These are phyloP conservation scores for Fusarium oligoseptatum DNA, from an alignment of 2,329 filamentous ascomycete species.

Conservation along the genomic window DNA sequence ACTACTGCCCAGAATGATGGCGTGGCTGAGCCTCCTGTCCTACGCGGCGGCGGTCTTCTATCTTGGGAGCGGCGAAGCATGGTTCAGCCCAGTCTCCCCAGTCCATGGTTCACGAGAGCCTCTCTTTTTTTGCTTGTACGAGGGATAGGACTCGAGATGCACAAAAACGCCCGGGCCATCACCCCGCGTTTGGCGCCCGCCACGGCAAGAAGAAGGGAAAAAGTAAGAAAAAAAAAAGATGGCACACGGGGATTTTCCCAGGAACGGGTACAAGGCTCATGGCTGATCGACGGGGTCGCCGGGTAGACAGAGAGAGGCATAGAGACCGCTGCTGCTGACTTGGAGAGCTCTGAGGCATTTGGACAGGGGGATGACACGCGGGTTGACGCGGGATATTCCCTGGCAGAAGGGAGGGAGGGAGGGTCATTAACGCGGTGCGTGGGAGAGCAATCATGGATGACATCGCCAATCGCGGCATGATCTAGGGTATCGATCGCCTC, in stretches of 20 bases:
- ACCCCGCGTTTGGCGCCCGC: conserved; percentile 47
- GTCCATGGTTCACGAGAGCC: not conserved
- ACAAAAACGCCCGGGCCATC: conserved; percentile 24
- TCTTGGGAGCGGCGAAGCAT: conserved; percentile 40
- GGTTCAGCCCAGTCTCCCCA: not conserved
- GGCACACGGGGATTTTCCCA: conserved; percentile 33
- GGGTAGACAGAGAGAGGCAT: not conserved
- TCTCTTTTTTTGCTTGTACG: not conserved
- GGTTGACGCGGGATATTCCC: conserved; percentile 42
- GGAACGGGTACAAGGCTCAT: conserved; percentile 19
- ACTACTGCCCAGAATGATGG: conserved; percentile 10
- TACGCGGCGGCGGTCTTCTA: conserved; percentile 21
- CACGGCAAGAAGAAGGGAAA: conserved; percentile 20
- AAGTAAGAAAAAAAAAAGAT: conserved; percentile 30
- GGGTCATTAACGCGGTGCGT: conserved; percentile 21
- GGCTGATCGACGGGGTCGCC: conserved; percentile 11
- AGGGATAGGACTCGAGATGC: conserved; percentile 1
- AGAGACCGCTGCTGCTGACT: not conserved
- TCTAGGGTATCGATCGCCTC: conserved; percentile 32
- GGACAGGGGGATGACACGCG: conserved; percentile 15
- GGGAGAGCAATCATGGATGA: conserved; percentile 34
- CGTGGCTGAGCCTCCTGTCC: conserved; percentile 32
- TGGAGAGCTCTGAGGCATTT: conserved; percentile 34
- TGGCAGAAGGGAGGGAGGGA: conserved; percentile 9
- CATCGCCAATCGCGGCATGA: conserved; percentile 45